Base-by-base conservation (phyloP, 2,329 filamentous ascomycete genomes). In the Helicocarpus griseus region DNA sequence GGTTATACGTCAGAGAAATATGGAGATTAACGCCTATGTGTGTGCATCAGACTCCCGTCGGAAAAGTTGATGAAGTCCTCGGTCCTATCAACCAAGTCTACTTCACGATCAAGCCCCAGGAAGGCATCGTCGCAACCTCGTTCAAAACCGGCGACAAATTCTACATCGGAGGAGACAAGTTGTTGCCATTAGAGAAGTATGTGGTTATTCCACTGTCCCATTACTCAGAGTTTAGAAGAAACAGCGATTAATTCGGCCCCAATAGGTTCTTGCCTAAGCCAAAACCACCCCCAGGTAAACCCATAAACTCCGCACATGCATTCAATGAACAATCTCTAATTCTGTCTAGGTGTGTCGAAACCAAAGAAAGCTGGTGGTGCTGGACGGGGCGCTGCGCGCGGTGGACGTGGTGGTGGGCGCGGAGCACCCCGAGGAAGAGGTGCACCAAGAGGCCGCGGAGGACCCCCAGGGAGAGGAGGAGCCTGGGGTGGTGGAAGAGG, bases 81-180 rank as follows among this genome's bases (percentile, higher is more conserved):
- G 93, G 93, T 53, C 91, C 93, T 57, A 87, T 98, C 73, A 97
- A 95, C 79, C 86, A 96, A 73, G 88, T 97, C 64, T 95, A 86
- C 78, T 98, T 98, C 79, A 97, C 91, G 64, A 86, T 98, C 72
- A 97, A 97, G 77, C 90, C 91, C 50, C 84, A 89, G 68, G 91
- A 97, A 69, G 93, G 93, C 63, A 97, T 98, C 69, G 87, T 95
- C 72, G 89, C 93, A 56, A 82, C 84, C 54, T 93, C 87, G 38
- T 98, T 97, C 83, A 95, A 96, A 77, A 74, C 84, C 57, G 93
- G 93, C 67, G 93, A 97, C 78, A 95, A 94, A 76, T 94, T 98
- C 75, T 98, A 84, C 77, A 95, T 97, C 66, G 87, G 85, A 62
- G 81, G 84, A 65, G 93, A 97, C 75, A 98, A 96, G 78, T 82